A percentile compares a stretch with the other conserved stretches of the same genome.
These are phyloP conservation scores for Yarrowia phangngaensis DNA, from an alignment of 805 yeast species.

Conservation along the genomic window DNA sequence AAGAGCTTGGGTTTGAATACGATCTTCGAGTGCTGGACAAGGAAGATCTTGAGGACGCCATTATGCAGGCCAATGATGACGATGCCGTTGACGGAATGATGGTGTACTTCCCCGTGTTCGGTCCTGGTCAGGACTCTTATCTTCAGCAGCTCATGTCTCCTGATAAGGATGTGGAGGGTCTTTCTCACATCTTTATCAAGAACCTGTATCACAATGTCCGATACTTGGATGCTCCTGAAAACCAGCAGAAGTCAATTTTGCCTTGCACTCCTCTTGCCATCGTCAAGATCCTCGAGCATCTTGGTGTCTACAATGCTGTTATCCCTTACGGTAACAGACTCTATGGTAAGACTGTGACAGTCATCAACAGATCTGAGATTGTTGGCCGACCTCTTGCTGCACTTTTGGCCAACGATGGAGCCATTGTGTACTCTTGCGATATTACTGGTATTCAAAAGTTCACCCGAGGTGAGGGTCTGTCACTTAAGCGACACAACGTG, in stretches of 20 bases:
- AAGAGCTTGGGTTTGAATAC: conserved; percentile 78
- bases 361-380: conserved; percentile 91
- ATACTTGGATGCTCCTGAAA: conserved; percentile 65
- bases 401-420: conserved; percentile 93
- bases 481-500: conserved; percentile 77
- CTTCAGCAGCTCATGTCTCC: conserved; percentile 87
- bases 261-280: conserved; percentile 97
- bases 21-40: conserved; percentile 70
- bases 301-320: conserved; percentile 79
- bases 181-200: conserved; percentile 84
- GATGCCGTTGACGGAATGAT: conserved; percentile 81
- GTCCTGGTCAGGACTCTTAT: conserved; percentile 91
- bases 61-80: conserved; percentile 78
- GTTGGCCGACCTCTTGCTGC: conserved; percentile 98
- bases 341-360: conserved; percentile 86
- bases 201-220: conserved; percentile 93
- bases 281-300: conserved; percentile 85
- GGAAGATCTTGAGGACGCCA: conserved; percentile 79
- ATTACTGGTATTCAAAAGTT: conserved; percentile 81
- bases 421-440: conserved; percentile 89
- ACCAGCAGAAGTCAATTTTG: conserved; percentile 72
- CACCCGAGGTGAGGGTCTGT: conserved; percentile 89
- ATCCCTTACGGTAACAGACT: conserved; percentile 86
- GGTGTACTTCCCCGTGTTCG: conserved; percentile 97
- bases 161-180: conserved; percentile 94